Conservation (phyloP, 306 rosid genomes). For the Acmispon strigosus region DNA sequence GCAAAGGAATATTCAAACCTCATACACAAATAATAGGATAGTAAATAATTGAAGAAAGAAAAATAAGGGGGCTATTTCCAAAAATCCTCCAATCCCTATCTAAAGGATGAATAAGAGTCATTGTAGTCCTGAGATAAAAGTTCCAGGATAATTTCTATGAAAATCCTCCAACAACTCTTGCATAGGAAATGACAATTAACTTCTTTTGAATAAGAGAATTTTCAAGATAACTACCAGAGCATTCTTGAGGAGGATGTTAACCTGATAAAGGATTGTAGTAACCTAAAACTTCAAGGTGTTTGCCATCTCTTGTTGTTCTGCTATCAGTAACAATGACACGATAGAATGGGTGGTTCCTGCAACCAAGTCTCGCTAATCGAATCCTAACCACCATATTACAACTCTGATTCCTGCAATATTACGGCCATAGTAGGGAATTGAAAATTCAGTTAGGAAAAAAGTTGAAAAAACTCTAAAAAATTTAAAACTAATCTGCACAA, state of each 20-base stretch:
- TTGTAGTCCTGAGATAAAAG: too few species aligned
- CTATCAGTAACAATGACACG: slow-evolving; percentile 82
- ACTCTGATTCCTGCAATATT: too few species aligned
- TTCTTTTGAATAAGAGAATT: neutral
- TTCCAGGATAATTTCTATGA: too few species aligned
- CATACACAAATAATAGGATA: neutral
- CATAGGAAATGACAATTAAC: neutral
- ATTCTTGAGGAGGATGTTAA: neutral
- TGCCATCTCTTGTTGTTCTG: slow-evolving; percentile 76
- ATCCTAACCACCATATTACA: slow-evolving; percentile 66
- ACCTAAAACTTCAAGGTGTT: slow-evolving; percentile 71
- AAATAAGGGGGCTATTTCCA: neutral
- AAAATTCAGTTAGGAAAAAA: too few species aligned
- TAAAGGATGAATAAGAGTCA: neutral
- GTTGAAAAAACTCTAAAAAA: too few species aligned
- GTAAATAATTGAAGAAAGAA: neutral
- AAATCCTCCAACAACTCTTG: too few species aligned
- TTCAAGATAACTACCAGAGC: neutral
- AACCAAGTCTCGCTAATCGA: slow-evolving; percentile 79
- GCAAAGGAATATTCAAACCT: neutral
- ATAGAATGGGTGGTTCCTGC: slow-evolving; percentile 78
- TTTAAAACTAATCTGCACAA: too few species aligned
- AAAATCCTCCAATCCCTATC: neutral
- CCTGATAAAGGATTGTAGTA: slow-evolving; percentile 84
- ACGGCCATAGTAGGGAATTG: too few species aligned